Conservation (phyloP, 495 filamentous ascomycete species). For the Penicillium ucsense region DNA sequence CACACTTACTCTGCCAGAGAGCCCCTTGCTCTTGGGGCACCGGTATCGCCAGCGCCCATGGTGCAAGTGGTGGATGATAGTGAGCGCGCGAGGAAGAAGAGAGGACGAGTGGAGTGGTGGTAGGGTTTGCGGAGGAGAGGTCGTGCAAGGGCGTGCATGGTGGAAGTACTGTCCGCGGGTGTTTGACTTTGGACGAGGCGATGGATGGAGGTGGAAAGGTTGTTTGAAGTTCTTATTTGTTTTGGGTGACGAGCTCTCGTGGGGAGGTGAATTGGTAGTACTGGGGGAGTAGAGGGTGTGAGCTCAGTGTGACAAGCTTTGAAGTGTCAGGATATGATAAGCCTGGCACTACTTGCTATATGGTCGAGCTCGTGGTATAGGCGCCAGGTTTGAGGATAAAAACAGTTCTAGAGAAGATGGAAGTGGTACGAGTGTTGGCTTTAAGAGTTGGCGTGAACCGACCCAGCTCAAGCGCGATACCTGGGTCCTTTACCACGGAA, state of each 20-base stretch:
- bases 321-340: no score
- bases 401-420: background rate
- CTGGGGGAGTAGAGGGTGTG: no score
- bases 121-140: constrained; percentile 29
- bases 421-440: background rate
- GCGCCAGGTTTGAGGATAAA: no score
- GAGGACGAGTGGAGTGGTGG: constrained; percentile 8
- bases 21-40: constrained; percentile 40
- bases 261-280: no score
- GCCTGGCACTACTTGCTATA: background rate
- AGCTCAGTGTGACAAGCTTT: no score
- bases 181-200: background rate
- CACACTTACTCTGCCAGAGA: constrained; percentile 30
- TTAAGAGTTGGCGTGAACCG: no score
- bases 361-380: no score
- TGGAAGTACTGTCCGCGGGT: background rate
- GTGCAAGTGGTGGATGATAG: constrained; percentile 38
- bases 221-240: background rate
- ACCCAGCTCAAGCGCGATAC: no score
- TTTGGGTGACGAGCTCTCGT: no score
- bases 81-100: constrained; percentile 42
- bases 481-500: no score
- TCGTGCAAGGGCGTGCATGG: constrained; percentile 34
- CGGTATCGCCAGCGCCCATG: constrained; percentile 55
- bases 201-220: background rate